Evolutionary conservation across 2,329 filamentous ascomycete species (phyloP).

Genomic region (Penicillium sp.): DNA sequence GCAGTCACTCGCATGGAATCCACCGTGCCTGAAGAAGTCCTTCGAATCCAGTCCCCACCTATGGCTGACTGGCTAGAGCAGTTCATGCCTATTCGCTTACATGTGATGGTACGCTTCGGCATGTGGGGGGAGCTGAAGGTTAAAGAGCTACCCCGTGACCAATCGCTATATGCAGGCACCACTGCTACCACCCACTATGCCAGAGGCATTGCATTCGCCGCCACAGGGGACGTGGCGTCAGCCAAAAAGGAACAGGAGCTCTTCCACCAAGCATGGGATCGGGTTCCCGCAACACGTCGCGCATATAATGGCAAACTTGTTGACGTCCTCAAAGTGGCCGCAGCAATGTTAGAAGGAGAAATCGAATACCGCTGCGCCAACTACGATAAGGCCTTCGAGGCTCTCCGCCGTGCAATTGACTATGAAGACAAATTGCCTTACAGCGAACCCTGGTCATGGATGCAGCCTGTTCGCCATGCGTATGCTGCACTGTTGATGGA

Average conservation of each 20-base stretch:
- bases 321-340: constrained; percentile 62
- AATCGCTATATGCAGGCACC: constrained; percentile 62
- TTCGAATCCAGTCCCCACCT: constrained; percentile 64
- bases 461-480: constrained; percentile 69
- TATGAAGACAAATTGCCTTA: constrained; percentile 64
- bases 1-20: constrained; percentile 58
- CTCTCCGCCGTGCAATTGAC: constrained; percentile 55
- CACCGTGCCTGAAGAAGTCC: constrained; percentile 60
- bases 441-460: constrained; percentile 74
- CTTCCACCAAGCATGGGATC: constrained; percentile 52
- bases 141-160: constrained; percentile 56
- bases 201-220: constrained; percentile 63
- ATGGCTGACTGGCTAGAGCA: constrained; percentile 78
- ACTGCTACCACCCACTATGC: constrained; percentile 66
- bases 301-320: constrained; percentile 65
- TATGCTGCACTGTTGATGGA: constrained; percentile 67
- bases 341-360: constrained; percentile 68
- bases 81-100: constrained; percentile 63
- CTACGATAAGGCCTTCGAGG: constrained; percentile 56
- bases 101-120: constrained; percentile 70
- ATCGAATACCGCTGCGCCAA: constrained; percentile 64
- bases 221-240: constrained; percentile 51
- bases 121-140: constrained; percentile 65
- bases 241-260: constrained; percentile 51
- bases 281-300: constrained; percentile 59